Percentiles rank a stretch among this genome's conserved stretches.
Conservation (phyloP, 352 stramenopile genomes). For the Phytophthora sp. region DNA sequence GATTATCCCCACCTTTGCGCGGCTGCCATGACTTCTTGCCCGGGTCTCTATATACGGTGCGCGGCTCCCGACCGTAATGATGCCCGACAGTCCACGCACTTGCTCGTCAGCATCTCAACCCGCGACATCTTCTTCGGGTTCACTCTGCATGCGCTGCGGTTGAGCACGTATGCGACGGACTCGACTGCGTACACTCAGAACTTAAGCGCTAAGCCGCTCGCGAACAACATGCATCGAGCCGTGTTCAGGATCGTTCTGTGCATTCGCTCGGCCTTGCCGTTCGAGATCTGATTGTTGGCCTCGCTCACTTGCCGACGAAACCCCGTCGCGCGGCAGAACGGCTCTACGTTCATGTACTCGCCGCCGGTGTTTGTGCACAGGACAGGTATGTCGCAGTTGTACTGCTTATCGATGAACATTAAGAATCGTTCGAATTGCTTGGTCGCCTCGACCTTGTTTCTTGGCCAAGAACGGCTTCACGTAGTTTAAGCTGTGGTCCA, state of each 20-base stretch:
- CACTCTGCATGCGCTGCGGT: constrained; percentile 1
- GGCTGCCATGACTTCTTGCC: neutral
- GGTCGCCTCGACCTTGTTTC: neutral
- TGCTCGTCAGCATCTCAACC: constrained; percentile 17
- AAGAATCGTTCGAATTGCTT: neutral
- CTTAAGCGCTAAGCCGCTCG: neutral
- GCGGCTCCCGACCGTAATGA: constrained; percentile 20
- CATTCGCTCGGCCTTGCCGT: constrained; percentile 2
- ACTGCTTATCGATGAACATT: neutral
- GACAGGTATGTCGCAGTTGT: neutral
- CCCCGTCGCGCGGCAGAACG: neutral
- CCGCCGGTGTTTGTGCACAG: neutral
- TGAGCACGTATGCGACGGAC: neutral
- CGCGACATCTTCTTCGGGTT: constrained; percentile 21
- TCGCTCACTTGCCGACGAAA: neutral
- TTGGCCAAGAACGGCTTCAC: neutral
- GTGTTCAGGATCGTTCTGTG: constrained; percentile 1
- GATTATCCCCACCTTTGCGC: constrained; percentile 13
- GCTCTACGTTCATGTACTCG: neutral
- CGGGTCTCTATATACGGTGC: constrained; percentile 8
- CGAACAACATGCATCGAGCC: neutral
- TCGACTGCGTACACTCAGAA: neutral
- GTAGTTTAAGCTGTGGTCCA: neutral
- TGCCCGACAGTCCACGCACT: neutral
- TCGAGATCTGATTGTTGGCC: neutral